Conservation (phyloP, 352 stramenopile genomes). For the Phytophthora podocarpi region DNA sequence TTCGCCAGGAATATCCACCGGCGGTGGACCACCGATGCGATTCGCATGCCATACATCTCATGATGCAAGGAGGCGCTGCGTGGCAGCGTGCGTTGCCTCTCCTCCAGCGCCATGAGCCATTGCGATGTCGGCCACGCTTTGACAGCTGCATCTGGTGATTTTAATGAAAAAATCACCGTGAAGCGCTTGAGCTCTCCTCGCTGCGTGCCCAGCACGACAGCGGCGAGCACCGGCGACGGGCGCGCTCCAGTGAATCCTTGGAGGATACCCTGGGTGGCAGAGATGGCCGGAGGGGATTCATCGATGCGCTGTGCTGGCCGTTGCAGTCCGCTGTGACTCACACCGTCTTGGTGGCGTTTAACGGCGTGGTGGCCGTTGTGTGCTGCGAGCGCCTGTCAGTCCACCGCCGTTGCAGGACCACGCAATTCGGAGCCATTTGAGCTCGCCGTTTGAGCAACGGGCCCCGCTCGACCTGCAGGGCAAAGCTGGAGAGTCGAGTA, state of each 20-base stretch:
- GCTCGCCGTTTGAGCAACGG: too few relatives aligned
- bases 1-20: slow-evolving; percentile 12
- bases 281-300: slow-evolving; percentile 27
- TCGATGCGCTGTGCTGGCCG: slow-evolving; percentile 1
- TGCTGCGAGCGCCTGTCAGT: too few relatives aligned
- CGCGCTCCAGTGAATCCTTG: slow-evolving; percentile 12
- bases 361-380: slow-evolving; percentile 3
- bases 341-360: neutral
- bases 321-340: neutral
- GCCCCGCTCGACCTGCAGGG: too few relatives aligned
- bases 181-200: neutral
- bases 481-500: too few relatives aligned
- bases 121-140: too few relatives aligned
- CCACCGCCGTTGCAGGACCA: too few relatives aligned
- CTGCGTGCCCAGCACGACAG: too few relatives aligned
- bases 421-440: slow-evolving; percentile 1
- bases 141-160: neutral
- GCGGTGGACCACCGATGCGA: too few relatives aligned
- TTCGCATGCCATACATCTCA: neutral
- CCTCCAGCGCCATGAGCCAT: neutral
- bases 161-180: neutral
- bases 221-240: slow-evolving; percentile 5
- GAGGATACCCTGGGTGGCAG: slow-evolving; percentile 22
- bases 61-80: neutral
- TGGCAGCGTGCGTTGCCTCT: too few relatives aligned